Evolutionary conservation across 2,329 filamentous ascomycete species (phyloP).

Genomic region (Sporothrix globosa): DNA sequence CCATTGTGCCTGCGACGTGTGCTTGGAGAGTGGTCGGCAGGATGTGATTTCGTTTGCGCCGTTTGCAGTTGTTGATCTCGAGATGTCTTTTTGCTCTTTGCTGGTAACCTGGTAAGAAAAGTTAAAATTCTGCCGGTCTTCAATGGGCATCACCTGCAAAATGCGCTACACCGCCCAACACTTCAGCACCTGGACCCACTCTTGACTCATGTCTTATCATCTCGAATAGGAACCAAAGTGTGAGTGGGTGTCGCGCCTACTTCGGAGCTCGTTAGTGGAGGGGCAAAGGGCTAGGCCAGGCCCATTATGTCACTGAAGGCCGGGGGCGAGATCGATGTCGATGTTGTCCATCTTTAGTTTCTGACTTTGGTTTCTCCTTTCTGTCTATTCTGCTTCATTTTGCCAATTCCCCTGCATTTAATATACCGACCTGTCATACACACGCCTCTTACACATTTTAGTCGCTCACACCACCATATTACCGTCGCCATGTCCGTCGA

Average conservation of each 20-base stretch:
- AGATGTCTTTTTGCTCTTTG: constrained; percentile 5
- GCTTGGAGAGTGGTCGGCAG: background rate
- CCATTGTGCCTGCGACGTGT: constrained; percentile 52
- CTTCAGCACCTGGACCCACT: background rate
- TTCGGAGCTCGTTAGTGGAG: constrained; percentile 17
- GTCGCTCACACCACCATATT: too few relatives aligned
- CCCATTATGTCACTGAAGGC: background rate
- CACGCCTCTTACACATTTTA: background rate
- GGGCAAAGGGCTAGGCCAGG: constrained; percentile 2
- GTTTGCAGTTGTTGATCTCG: background rate
- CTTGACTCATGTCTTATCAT: constrained; percentile 3
- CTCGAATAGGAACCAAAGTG: constrained; percentile 19
- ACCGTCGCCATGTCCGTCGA: constrained; percentile 60
- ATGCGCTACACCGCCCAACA: constrained; percentile 20
- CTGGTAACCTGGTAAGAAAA: background rate
- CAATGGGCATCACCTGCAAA: background rate
- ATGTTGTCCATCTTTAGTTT: background rate
- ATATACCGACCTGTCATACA: background rate
- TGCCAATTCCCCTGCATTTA: background rate
- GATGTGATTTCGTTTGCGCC: background rate
- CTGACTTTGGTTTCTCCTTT: background rate
- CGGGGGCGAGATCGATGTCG: constrained; percentile 18
- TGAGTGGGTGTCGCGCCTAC: background rate
- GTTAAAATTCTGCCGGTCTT: constrained; percentile 24
- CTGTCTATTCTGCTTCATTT: background rate